Evolutionary conservation across 2,329 filamentous ascomycete genomes (phyloP), one percentile per base, ranked within the genome.

Genomic region (Diaporthe sp.): DNA sequence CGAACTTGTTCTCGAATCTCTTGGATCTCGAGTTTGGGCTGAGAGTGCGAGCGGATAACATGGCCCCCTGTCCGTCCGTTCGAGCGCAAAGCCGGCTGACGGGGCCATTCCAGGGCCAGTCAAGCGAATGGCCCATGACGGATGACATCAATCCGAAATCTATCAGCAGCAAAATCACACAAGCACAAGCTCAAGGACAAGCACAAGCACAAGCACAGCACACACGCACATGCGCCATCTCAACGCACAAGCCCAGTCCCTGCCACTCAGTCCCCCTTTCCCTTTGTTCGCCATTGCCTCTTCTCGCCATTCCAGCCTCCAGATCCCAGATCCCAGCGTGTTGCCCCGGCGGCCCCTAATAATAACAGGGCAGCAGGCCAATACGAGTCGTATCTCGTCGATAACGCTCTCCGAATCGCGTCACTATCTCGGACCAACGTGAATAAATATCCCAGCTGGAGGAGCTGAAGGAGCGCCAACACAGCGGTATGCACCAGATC

Each of bases 1-100:
- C 46, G 65, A 46, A 73, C n/a, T 65, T 44, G 71, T 65, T 73
- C 58, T 73, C 46, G 71, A 73, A 73, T 60, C 71, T 28, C 60
- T 39, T 62, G 71, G 57, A 51, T 51, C 44, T 67, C 37, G 28
- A 25, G 44, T 42, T 22, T 51, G 62, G 62, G 31, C 31, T 39
- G 44, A 39, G 28, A 17, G 37, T 68, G 62, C 61, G 61, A 49
- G 42, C 62, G 44, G 44, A 61, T 15, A 61, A 42, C 58, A 61
- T 60, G 34, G 57, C 37, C 42, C 61, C 28, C 31, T 7, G 46
- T 39, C 51, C 4, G 55, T 61, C 42, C 55, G 57, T 42, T 42
- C 71, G 46, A 37, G 57, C 71, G 34, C 71, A 73, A 34, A 42
- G 57, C 39, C 34, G 44, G 31, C 46, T 42, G 42, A 53, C 25